Conservation (phyloP, 2,329 filamentous ascomycete genomes). For the Pseudopyrenochaeta lycopersici region DNA sequence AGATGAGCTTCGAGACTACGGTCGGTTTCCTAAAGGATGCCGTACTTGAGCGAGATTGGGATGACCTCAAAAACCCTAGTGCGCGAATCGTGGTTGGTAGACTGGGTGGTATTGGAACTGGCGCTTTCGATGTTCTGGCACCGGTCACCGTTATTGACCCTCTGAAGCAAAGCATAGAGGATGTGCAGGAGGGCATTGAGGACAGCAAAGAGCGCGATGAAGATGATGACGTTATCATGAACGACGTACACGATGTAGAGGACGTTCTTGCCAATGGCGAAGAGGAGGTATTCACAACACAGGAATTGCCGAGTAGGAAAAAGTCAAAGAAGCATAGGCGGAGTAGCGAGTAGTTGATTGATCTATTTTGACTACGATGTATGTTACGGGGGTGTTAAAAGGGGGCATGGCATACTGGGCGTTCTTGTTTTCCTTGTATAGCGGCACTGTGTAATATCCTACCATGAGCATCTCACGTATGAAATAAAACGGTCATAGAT, state of each 20-base stretch:
- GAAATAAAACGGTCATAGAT: too few relatives aligned
- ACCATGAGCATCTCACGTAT: too few relatives aligned
- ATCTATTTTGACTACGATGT: neutral
- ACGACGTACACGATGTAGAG: constrained; percentile 15
- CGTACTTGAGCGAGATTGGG: constrained; percentile 87
- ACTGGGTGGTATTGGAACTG: constrained; percentile 85
- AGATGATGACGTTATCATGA: constrained; percentile 19
- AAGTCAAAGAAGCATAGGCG: constrained; percentile 14
- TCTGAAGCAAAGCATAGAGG: constrained; percentile 25
- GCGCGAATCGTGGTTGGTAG: constrained; percentile 88
- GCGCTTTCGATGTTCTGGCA: constrained; percentile 84
- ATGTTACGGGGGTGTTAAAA: neutral
- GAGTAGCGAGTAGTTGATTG: neutral
- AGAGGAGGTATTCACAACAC: neutral
- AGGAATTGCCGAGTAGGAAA: constrained; percentile 10
- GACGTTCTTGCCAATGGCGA: constrained; percentile 6
- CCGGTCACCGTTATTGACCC: constrained; percentile 42
- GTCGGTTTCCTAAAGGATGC: constrained; percentile 93
- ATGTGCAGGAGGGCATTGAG: constrained; percentile 23
- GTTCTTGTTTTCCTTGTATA: neutral
- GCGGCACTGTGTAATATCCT: too few relatives aligned
- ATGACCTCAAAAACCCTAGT: constrained; percentile 85
- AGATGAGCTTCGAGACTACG: constrained; percentile 99
- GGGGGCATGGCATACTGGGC: neutral
- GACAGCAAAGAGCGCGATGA: constrained; percentile 17